A percentile compares a stretch with the other conserved stretches of the same genome.
Conservation (phyloP, 2,329 filamentous ascomycete genomes). For the Thelonectria blattea region DNA sequence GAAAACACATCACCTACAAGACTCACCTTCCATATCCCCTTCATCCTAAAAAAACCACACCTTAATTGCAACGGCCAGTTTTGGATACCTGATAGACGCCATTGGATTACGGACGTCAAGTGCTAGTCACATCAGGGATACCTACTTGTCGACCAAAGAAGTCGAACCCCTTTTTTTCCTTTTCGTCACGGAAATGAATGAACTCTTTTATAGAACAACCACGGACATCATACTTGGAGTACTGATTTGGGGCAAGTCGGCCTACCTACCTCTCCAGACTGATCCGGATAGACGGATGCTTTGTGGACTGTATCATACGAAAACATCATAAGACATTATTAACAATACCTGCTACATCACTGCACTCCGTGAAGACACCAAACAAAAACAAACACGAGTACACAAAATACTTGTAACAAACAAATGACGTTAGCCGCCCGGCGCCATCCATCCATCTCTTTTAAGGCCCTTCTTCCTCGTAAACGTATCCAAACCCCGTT, state of each 20-base stretch:
- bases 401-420: slow-evolving; percentile 29
- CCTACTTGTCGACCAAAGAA: background rate
- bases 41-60: slow-evolving; percentile 2
- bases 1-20: background rate
- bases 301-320: slow-evolving; percentile 13
- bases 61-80: background rate
- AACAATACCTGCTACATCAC: slow-evolving; percentile 2
- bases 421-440: slow-evolving; percentile 25
- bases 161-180: background rate
- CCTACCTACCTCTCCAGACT: slow-evolving; percentile 2
- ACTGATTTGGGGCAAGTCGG: background rate
- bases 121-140: slow-evolving; percentile 4
- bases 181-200: slow-evolving; percentile 1
- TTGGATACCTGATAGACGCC: background rate
- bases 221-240: background rate
- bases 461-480: slow-evolving; percentile 20
- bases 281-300: slow-evolving; percentile 2
- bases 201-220: slow-evolving; percentile 2
- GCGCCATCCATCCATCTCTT: slow-evolving; percentile 32
- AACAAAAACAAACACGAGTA: slow-evolving; percentile 18
- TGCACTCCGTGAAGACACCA: slow-evolving; percentile 4
- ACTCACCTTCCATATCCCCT: background rate
- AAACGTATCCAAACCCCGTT: slow-evolving; percentile 16
- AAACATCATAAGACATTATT: slow-evolving; percentile 4
- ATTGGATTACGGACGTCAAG: background rate